Evolutionary conservation across 176 grass and related monocot genomes (phyloP).

Genomic region (Stipa capillata): DNA sequence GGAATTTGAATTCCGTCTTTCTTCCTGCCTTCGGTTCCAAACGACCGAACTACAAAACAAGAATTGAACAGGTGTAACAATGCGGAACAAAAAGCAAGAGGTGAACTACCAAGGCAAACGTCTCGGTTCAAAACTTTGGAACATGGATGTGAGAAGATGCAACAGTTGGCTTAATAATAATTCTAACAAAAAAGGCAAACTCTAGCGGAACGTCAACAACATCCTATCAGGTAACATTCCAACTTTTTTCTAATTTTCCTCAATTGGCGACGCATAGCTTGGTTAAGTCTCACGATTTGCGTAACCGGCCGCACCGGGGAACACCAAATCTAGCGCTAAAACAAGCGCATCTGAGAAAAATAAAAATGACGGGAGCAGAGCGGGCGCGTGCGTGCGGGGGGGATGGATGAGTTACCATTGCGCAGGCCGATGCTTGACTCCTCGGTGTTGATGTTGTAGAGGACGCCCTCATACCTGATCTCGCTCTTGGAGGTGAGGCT

Average conservation of each 20-base stretch:
- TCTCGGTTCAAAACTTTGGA: neutral
- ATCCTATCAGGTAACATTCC: neutral
- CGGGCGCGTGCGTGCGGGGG: neutral
- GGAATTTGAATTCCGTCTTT: conserved; percentile 71
- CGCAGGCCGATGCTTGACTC: conserved; percentile 70
- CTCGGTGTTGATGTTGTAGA: conserved; percentile 71
- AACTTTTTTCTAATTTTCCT: neutral
- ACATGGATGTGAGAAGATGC: neutral
- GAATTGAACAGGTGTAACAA: neutral
- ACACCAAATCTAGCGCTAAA: conserved; percentile 19
- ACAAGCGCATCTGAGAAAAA: neutral
- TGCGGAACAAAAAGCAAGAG: neutral
- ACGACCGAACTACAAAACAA: conserved; percentile 60
- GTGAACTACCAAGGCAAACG: neutral
- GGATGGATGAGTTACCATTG: conserved; percentile 40
- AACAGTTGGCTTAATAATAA: neutral
- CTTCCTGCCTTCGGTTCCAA: conserved; percentile 90
- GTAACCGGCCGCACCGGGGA: neutral
- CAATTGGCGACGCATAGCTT: neutral
- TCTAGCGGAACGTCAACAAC: neutral
- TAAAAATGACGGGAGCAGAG: neutral
- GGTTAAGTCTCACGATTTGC: neutral
- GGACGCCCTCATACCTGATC: conserved; percentile 88
- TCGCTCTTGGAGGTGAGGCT: conserved; percentile 83
- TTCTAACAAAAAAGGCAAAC: neutral